Conservation (phyloP, 2,329 filamentous ascomycete genomes). For the Periconia digitata region DNA sequence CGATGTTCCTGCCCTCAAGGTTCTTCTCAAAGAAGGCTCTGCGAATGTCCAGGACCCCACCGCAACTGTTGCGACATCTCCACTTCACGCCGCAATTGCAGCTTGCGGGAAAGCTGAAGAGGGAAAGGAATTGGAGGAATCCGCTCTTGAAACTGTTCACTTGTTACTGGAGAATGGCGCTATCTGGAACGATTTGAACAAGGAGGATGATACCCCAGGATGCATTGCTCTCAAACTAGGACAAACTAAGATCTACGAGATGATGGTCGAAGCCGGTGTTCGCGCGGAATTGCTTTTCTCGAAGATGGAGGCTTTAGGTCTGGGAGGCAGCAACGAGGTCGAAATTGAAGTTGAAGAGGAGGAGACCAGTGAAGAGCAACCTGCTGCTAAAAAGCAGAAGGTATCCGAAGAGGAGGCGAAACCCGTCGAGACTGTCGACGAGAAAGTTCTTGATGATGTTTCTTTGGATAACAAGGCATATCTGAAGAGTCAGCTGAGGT, state of each 20-base stretch:
- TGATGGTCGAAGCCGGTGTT: constrained; percentile 41
- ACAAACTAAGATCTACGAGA: constrained; percentile 38
- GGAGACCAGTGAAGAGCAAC: constrained; percentile 25
- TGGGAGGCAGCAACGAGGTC: constrained; percentile 23
- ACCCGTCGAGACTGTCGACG: constrained; percentile 23
- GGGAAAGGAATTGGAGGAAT: constrained; percentile 17
- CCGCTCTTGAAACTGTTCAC: constrained; percentile 28
- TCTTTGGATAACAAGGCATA: constrained; percentile 45
- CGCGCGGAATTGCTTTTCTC: constrained; percentile 39
- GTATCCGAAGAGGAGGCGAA: constrained; percentile 30
- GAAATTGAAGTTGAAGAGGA: constrained; percentile 24
- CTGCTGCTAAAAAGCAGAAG: constrained; percentile 39
- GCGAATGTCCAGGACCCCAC: constrained; percentile 42
- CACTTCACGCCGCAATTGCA: constrained; percentile 38
- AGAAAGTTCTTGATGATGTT: constrained; percentile 34
- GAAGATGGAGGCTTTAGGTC: constrained; percentile 35
- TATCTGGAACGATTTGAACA: constrained; percentile 44
- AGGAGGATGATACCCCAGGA: constrained; percentile 41
- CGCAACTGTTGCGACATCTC: constrained; percentile 35
- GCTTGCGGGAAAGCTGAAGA: constrained; percentile 34
- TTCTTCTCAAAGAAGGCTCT: constrained; percentile 40
- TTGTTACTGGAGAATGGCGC: constrained; percentile 40
- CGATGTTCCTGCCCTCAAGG: constrained; percentile 33
- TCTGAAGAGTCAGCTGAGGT: constrained; percentile 34
- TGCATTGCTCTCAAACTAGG: constrained; percentile 38